Percentiles rank a stretch among this genome's conserved stretches.
Evolutionary conservation across 768 basidiomycete species (phyloP).

Genomic region (Lentinula boryana): DNA sequence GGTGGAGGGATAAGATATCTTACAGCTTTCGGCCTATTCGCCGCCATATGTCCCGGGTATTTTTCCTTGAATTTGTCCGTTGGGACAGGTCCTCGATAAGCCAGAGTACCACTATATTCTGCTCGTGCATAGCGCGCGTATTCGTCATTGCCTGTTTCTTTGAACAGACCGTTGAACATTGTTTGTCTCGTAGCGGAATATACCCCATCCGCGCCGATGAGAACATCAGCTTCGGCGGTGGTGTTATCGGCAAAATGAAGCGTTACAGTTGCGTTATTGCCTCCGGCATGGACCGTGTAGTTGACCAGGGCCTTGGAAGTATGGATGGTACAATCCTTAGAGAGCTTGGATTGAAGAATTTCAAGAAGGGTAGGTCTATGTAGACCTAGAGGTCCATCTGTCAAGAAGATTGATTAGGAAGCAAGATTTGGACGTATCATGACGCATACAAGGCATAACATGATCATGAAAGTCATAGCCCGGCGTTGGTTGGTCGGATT

Average conservation of each 20-base stretch:
- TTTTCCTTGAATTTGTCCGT: conserved; percentile 6
- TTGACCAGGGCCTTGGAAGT: conserved; percentile 14
- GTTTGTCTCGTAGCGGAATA: conserved; percentile 18
- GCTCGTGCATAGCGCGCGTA: conserved; percentile 11
- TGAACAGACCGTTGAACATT: conserved; percentile 11
- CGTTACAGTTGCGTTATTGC: conserved; percentile 6
- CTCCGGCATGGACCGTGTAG: conserved; percentile 7
- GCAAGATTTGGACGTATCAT: background rate
- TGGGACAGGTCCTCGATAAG: conserved; percentile 10
- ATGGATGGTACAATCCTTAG: conserved; percentile 18
- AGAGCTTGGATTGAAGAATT: conserved; percentile 16
- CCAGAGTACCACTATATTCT: conserved; percentile 13
- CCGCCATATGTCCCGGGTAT: conserved; percentile 13
- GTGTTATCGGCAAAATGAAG: conserved; percentile 21
- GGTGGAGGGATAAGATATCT: background rate
- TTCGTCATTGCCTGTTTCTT: background rate
- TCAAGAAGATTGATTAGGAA: background rate
- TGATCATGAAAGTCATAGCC: conserved; percentile 20
- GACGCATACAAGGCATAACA: conserved; percentile 18
- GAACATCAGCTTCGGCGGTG: conserved; percentile 24
- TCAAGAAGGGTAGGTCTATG: conserved; percentile 18
- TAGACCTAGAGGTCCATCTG: conserved; percentile 18
- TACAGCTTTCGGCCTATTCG: conserved; percentile 10
- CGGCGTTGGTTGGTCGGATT: conserved; percentile 17
- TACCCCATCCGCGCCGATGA: conserved; percentile 38